Percentiles rank a stretch among this genome's conserved stretches.
Evolutionary conservation across 2,329 filamentous ascomycete species (phyloP).

Genomic region (Fusarium siculi): DNA sequence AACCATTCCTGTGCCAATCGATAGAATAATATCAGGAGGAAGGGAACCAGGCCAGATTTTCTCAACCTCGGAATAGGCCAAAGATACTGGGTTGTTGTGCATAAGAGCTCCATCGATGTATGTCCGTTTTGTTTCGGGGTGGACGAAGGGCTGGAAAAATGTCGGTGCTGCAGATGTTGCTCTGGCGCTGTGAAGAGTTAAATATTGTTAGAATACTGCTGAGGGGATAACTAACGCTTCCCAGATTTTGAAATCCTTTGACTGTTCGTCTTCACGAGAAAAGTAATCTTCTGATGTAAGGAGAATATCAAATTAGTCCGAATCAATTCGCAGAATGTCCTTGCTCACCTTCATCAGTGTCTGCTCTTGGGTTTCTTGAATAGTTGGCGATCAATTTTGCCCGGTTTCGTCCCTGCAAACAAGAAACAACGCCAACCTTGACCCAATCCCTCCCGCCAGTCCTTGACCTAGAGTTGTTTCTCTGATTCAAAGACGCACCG

Average conservation of each 20-base stretch:
- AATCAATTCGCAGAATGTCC: too few species aligned
- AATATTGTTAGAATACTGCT: rapidly evolving
- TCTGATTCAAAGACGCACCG: neutral
- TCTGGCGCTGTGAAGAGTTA: constrained; percentile 4
- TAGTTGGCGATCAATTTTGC: constrained; percentile 19
- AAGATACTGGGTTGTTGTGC: constrained; percentile 9
- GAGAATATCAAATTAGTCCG: neutral
- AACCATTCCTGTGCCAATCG: constrained; percentile 1
- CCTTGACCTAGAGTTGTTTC: too few species aligned
- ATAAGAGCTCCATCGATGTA: neutral
- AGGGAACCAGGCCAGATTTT: constrained; percentile 9
- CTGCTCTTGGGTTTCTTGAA: constrained; percentile 2
- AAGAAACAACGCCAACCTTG: constrained; percentile 25
- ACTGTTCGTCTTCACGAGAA: constrained; percentile 1
- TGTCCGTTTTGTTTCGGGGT: neutral
- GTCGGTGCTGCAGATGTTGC: constrained; percentile 18
- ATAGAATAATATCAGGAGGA: constrained; percentile 13
- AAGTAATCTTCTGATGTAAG: constrained; percentile 1
- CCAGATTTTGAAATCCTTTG: constrained; percentile 8
- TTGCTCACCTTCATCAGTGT: neutral
- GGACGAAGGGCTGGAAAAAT: constrained; percentile 13
- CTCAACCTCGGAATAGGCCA: neutral
- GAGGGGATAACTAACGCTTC: constrained; percentile 2
- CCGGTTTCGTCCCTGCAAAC: neutral
- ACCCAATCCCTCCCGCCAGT: neutral